A percentile compares a stretch with the other conserved stretches of the same genome.
Evolutionary conservation across 2,329 filamentous ascomycete genomes (phyloP).

Genomic region (Ophiocordyceps camponoti-saundersi): DNA sequence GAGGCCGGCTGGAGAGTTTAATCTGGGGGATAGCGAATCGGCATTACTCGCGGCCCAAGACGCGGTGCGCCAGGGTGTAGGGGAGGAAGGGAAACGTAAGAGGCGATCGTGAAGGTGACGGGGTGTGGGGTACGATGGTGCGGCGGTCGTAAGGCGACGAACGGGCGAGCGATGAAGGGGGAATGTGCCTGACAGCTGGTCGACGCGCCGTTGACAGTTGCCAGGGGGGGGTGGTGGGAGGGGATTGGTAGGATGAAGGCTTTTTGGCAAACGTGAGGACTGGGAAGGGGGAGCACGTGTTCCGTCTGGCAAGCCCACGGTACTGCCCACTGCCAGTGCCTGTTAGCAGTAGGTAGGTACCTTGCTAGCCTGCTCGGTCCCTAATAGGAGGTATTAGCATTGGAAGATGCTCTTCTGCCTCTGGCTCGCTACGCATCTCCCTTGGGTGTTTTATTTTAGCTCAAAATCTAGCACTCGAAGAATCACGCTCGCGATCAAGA

Average conservation of each 20-base stretch:
- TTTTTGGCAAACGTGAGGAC: background rate
- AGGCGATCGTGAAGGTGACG: background rate
- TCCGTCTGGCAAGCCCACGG: background rate
- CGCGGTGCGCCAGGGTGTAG: background rate
- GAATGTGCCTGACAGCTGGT: background rate
- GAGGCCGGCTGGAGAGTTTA: constrained; percentile 5
- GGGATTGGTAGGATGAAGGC: background rate
- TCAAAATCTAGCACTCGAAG: too few relatives aligned
- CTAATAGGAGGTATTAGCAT: too few relatives aligned
- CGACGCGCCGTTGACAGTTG: background rate
- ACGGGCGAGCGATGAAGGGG: background rate
- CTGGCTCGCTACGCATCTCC: too few relatives aligned
- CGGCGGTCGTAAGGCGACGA: background rate
- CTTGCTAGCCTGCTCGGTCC: too few relatives aligned
- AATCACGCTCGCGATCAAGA: too few relatives aligned
- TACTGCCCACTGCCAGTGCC: too few relatives aligned
- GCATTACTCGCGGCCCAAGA: constrained; percentile 3
- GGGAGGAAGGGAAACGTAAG: background rate
- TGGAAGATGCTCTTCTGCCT: too few relatives aligned
- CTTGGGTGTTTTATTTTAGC: too few relatives aligned
- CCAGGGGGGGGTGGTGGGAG: background rate
- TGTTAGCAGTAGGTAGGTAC: too few relatives aligned
- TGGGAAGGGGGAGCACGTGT: background rate
- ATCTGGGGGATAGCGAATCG: constrained; percentile 2
- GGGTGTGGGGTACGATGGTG: background rate